Evolutionary conservation across 2,329 filamentous ascomycete species (phyloP), one percentile per base, ranked within the genome.

Genomic region (Claviceps pazoutovae): DNA sequence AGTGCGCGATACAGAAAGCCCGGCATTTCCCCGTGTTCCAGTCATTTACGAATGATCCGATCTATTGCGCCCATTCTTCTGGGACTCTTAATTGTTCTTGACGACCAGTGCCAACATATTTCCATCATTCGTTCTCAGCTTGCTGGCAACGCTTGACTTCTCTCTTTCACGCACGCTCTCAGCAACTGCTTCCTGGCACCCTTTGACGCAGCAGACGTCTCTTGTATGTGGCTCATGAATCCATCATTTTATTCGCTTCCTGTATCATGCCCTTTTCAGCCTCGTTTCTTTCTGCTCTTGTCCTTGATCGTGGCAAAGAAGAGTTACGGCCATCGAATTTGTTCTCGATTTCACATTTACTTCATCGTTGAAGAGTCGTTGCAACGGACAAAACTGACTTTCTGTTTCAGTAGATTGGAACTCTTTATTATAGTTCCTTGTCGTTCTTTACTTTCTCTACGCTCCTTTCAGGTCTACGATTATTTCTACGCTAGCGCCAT

Each of bases 191-290:
- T 21, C 48, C 46, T 46, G 43, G 41, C 19, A 44, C 39, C 41
- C 13, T 13, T 41, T 46, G 50, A 54, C 47, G 50, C 44, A 26
- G 23, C 39, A 47, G 30, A 13, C 39, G 42, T 52, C 43, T 52
- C 46, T 16, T 42, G 53, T 54, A 54, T 23, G 50, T 52, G 34
- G 39, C 30, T 34, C 47, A 47, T 50, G 38, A 47, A 39, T 38
- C 36, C 13, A 21, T 13, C n/a, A 6, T 13, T 19, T 26, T 37
- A 13, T 2, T 14, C 8, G 6, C n/a, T 21, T 49, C 6, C 26
- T 23, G 17, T 14, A n/a, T 21, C 1, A 9, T 21, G 38, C 7
- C n/a, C 23, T 17, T 42, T 14, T n/a, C 19, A 26, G 42, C 42
- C 17, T 49, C n/a, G 5, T 23, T 9, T 49, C 5, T 36, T 13